Evolutionary conservation across 2,329 filamentous ascomycete species (phyloP).

Genomic region (Beauveria sp.): DNA sequence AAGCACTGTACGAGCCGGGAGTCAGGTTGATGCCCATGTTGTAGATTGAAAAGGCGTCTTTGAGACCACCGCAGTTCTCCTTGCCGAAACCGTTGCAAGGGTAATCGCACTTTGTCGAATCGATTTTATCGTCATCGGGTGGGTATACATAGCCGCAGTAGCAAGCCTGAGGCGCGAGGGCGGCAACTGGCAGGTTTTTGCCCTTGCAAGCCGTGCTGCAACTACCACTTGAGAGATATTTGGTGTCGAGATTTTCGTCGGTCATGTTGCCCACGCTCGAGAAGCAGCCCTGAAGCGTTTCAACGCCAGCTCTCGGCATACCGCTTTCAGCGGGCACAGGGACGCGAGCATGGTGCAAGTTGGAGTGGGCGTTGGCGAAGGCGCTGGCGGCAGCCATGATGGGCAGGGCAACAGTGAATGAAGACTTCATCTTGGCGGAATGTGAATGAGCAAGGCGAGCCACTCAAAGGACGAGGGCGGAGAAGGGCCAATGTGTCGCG

Average conservation of each 20-base stretch:
- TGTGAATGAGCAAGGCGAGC: neutral
- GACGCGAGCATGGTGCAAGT: conserved; percentile 6
- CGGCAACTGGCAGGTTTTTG: conserved; percentile 50
- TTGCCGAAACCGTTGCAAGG: conserved; percentile 55
- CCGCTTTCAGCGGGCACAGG: conserved; percentile 22
- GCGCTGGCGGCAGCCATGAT: conserved; percentile 21
- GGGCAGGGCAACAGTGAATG: conserved; percentile 16
- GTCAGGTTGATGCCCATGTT: conserved; percentile 41
- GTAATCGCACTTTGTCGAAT: conserved; percentile 54
- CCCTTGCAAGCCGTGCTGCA: conserved; percentile 35
- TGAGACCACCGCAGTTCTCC: conserved; percentile 50
- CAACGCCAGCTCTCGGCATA: conserved; percentile 28
- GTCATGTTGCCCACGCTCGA: conserved; percentile 34
- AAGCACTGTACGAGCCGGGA: conserved; percentile 25
- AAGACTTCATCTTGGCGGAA: conserved; percentile 1
- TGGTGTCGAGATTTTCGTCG: conserved; percentile 14
- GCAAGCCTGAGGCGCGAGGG: conserved; percentile 55
- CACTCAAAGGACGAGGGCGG: neutral
- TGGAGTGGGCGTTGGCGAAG: conserved; percentile 14
- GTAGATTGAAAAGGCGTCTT: conserved; percentile 36
- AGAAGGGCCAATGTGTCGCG: neutral
- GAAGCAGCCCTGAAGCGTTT: conserved; percentile 46
- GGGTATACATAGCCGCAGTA: conserved; percentile 68
- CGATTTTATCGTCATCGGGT: conserved; percentile 42
- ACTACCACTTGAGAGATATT: conserved; percentile 28